Evolutionary conservation across 78 protist genomes (phyloP), one percentile per base, ranked within the genome.

Genomic region (Andalucia godoyi): DNA sequence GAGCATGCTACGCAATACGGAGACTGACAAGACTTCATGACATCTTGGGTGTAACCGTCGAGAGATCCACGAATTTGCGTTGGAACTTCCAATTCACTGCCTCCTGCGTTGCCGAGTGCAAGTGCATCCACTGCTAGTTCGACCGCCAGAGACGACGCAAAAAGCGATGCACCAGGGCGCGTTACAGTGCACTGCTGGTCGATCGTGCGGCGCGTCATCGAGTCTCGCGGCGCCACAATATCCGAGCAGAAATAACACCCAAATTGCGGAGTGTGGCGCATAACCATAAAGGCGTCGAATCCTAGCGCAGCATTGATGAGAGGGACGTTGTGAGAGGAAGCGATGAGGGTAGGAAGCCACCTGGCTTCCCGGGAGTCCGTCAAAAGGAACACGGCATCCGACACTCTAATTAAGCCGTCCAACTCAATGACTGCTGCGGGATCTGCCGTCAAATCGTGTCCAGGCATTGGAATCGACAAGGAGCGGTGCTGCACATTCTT

Each of bases 151-250:
- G 97, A 61, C 0, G 83, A 36, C 2, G 97, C 95, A 34, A 95
- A 53, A 36, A 62, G 70, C 27, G 95, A 66, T 13, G 84, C 50
- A 5, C 97, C 99, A 0, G 98, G 99, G 13, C 97, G 80, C 1
- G 95, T 74, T 15, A 95, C 99, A 2, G 99, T 95, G 76, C 99
- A 95, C 59, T 89, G 96, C 85, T 92, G 97, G 80, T 96, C 99
- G 29, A 96, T 83, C 17, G 98, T 88, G 63, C 99, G 81, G 55
- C 87, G 93, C n/a, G 72, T 41, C 18, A 80, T 7, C 33, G 84
- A 74, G 60, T 94, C 82, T 15, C 74, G 37, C 5, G 99, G 99
- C 0, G 95, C 97, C 33, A 90, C 84, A 27, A 94, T 88, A 49
- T 96, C 99, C 41, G 77, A 81, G 76, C 99, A 96, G 75, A 87